These are phyloP conservation scores for Trichocomaceae sp. DNA, from an alignment of 2,329 filamentous ascomycete species.

Conservation along the genomic window DNA sequence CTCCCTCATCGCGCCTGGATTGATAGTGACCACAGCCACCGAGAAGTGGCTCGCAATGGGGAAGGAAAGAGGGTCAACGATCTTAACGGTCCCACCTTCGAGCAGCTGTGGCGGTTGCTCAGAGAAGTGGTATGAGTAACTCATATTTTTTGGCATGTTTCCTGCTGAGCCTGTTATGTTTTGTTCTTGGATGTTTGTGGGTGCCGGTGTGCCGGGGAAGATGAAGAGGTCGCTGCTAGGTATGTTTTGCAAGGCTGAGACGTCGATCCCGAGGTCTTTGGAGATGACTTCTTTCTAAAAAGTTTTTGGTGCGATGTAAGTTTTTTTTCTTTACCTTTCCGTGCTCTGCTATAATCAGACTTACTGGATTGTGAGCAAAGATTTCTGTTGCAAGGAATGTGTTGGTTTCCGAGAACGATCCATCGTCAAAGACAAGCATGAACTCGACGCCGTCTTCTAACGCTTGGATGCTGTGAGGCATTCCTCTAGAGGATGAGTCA, in stretches of 20 bases:
- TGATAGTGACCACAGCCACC: slow-evolving; percentile 63
- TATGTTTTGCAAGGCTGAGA: slow-evolving; percentile 53
- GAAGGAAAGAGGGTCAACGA: slow-evolving; percentile 71
- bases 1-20: slow-evolving; percentile 66
- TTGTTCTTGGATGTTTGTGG: slow-evolving; percentile 60
- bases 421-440: slow-evolving; percentile 56
- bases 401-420: slow-evolving; percentile 61
- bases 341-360: background rate
- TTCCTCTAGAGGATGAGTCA: slow-evolving; percentile 39
- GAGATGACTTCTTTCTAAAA: slow-evolving; percentile 48
- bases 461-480: slow-evolving; percentile 71
- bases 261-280: slow-evolving; percentile 48
- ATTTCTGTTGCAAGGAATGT: slow-evolving; percentile 66
- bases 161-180: slow-evolving; percentile 54
- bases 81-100: slow-evolving; percentile 64
- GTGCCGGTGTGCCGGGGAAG: slow-evolving; percentile 61
- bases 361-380: slow-evolving; percentile 38
- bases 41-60: slow-evolving; percentile 66
- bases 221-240: slow-evolving; percentile 67
- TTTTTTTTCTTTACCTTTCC: background rate
- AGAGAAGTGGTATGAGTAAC: slow-evolving; percentile 65
- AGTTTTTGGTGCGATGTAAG: background rate
- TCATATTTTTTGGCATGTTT: slow-evolving; percentile 59
- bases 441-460: slow-evolving; percentile 62
- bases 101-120: slow-evolving; percentile 60